Base-by-base conservation (phyloP, 1,284 basidiomycete genomes). In the Bjerkandera adusta region DNA sequence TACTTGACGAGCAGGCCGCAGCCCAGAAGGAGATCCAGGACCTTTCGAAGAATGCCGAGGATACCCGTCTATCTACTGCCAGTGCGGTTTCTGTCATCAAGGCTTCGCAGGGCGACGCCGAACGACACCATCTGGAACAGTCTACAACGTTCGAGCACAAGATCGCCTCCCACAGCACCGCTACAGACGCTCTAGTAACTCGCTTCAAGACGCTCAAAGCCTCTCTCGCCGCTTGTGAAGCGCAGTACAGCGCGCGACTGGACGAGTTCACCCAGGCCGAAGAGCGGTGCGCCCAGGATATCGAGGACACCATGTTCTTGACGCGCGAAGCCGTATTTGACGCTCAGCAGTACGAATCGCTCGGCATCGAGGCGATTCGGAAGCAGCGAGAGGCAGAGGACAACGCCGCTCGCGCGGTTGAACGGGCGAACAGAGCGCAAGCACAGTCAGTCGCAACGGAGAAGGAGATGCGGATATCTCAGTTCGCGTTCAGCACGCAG, bases 401-500 rank as follows among this genome's bases (percentile, higher is more conserved):
- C 16, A 8, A 30, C 27, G 25, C 25, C 20, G 39, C 39, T 18
- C 5, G 6, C 5, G 26, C 27, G 10, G 39, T 32, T 26, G n/a
- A 15, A 20, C 11, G 12, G 29, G 39, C 39, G 2, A 24, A n/a
- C 5, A 20, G 1, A 18, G 39, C 39, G 16, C 10, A 15, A 10
- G 10, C 5, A 12, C 13, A 42, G 25, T 30, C 39, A 20, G 3
- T 10, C 27, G 39, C 30, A 30, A 22, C 25, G 16, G 39, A 15
- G 39, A 30, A 42, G 39, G 39, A 42, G 39, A 33, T 22, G 27
- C 16, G 10, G 39, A 27, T 42, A 2, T 29, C 39, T 16, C 5
- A 13, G 7, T 22, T 21, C 39, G 39, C 39, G 39, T 42, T 42
- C 39, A 32, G 4, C 13, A 32, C 29, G 29, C 39, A 42, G 18